Evolutionary conservation across 768 basidiomycete genomes (phyloP).

Genomic region (Xerocomellus intermedius): DNA sequence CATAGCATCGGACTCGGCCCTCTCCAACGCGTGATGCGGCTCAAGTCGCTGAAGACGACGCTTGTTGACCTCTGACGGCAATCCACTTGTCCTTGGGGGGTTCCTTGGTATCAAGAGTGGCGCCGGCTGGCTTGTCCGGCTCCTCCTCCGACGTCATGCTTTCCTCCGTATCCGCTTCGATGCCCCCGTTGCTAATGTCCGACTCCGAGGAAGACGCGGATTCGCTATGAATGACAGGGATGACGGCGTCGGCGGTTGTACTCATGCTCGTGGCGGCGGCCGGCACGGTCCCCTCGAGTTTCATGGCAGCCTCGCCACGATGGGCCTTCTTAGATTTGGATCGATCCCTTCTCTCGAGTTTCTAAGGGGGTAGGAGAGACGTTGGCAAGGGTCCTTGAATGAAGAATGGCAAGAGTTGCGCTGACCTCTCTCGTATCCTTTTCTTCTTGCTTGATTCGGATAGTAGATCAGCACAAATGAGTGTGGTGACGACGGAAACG

Average conservation of each 20-base stretch:
- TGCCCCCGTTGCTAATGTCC: conserved; percentile 55
- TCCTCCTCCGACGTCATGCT: conserved; percentile 75
- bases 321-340: conserved; percentile 52
- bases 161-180: conserved; percentile 75
- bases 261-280: conserved; percentile 9
- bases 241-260: conserved; percentile 15
- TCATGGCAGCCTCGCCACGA: conserved; percentile 34
- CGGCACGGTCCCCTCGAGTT: conserved; percentile 18
- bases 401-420: neutral
- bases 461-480: conserved; percentile 20
- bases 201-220: conserved; percentile 55
- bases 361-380: conserved; percentile 32
- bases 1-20: neutral
- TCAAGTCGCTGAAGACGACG: conserved; percentile 14
- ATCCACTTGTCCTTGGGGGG: conserved; percentile 71
- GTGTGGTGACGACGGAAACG: neutral
- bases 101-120: conserved; percentile 23
- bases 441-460: conserved; percentile 38
- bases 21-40: neutral
- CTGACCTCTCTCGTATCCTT: conserved; percentile 48
- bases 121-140: conserved; percentile 39
- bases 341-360: conserved; percentile 55
- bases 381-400: neutral
- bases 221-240: conserved; percentile 25
- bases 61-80: conserved; percentile 56